phyloP scores from a whole-genome alignment of 805 yeast species.

The Myxozyma monticola region DNA sequence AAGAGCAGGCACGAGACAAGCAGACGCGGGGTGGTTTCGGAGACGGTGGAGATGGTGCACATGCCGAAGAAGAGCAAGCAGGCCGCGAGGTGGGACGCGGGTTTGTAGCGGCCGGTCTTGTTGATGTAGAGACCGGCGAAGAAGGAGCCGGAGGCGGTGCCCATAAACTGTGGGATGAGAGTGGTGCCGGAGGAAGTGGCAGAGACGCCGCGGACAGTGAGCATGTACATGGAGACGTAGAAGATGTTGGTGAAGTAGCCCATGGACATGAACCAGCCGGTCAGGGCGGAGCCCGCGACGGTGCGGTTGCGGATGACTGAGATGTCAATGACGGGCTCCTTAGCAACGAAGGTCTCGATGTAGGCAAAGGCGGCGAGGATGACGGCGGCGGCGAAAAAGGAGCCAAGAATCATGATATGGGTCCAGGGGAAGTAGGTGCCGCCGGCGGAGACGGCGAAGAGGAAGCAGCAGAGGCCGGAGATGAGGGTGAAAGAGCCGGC shows the following conservation, averaged over 20 bases:
- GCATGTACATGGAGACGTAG: slow-evolving; percentile 68
- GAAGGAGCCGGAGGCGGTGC: slow-evolving; percentile 66
- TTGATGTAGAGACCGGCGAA: slow-evolving; percentile 67
- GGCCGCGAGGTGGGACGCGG: slow-evolving; percentile 47
- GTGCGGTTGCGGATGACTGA: slow-evolving; percentile 57
- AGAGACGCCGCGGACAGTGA: slow-evolving; percentile 53
- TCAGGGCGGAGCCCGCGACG: slow-evolving; percentile 61
- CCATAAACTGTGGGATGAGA: slow-evolving; percentile 55
- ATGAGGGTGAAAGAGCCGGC: slow-evolving; percentile 63
- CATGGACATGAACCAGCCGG: slow-evolving; percentile 74
- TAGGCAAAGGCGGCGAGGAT: slow-evolving; percentile 47
- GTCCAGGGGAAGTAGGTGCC: slow-evolving; percentile 57
- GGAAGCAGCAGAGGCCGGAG: slow-evolving; percentile 52
- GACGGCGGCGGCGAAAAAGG: slow-evolving; percentile 41
- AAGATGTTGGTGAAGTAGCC: slow-evolving; percentile 60
- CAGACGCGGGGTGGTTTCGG: slow-evolving; percentile 28
- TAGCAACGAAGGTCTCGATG: slow-evolving; percentile 52
- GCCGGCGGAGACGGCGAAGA: slow-evolving; percentile 66
- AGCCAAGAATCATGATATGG: slow-evolving; percentile 43
- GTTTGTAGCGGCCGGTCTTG: slow-evolving; percentile 62
- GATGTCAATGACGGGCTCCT: slow-evolving; percentile 69
- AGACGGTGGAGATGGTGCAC: slow-evolving; percentile 37
- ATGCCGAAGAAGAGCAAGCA: slow-evolving; percentile 51
- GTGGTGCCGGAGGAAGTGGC: slow-evolving; percentile 60
- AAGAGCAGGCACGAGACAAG: slow-evolving; percentile 47